Evolutionary conservation across 345 rosid species (phyloP).

Genomic region (Brassica carinata): DNA sequence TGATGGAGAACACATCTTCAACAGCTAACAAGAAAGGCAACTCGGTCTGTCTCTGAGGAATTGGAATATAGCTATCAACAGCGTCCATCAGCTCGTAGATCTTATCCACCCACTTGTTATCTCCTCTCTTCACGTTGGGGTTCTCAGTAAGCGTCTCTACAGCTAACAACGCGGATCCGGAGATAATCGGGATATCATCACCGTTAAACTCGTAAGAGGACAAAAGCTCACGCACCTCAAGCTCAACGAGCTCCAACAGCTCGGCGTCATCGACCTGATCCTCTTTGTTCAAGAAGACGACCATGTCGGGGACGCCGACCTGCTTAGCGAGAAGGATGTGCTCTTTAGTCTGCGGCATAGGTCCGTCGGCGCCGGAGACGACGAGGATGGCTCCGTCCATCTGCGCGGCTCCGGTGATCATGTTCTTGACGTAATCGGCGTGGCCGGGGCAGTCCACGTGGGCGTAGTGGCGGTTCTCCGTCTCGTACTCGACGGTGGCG

Average conservation of each 20-base stretch:
- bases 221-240: constrained; percentile 93
- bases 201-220: constrained; percentile 83
- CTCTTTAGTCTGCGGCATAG: constrained; percentile 94
- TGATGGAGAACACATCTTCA: constrained; percentile 91
- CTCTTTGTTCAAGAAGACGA: constrained; percentile 84
- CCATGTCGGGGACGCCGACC: constrained; percentile 91
- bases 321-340: constrained; percentile 86
- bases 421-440: constrained; percentile 89
- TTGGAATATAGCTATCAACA: constrained; percentile 81
- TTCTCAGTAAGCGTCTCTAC: constrained; percentile 75
- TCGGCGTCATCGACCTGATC: constrained; percentile 94
- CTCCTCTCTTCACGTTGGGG: constrained; percentile 69
- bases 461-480: constrained; percentile 85
- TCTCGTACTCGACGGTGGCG: constrained; percentile 92
- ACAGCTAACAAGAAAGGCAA: constrained; percentile 84
- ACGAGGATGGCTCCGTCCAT: constrained; percentile 95
- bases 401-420: constrained; percentile 89
- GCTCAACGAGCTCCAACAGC: constrained; percentile 83
- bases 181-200: constrained; percentile 79
- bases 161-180: constrained; percentile 87
- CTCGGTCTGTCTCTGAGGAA: constrained; percentile 81
- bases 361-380: constrained; percentile 84
- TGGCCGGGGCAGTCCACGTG: constrained; percentile 96
- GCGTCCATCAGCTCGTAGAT: constrained; percentile 90
- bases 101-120: constrained; percentile 87